These are phyloP conservation scores for Melastoma malabathricum DNA, from an alignment of 345 rosid genomes.

Conservation along the genomic window DNA sequence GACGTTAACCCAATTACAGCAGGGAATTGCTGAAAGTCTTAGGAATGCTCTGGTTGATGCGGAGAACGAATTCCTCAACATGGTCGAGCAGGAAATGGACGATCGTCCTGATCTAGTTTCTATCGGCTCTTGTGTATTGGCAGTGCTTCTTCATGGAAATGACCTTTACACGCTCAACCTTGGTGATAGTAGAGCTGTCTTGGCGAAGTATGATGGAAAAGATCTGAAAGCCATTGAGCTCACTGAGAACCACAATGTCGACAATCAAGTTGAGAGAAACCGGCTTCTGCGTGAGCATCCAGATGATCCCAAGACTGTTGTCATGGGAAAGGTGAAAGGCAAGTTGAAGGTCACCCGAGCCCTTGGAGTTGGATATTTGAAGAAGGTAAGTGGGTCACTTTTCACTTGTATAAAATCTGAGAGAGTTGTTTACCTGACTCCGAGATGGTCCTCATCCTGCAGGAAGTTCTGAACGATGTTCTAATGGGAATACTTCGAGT, in stretches of 20 bases:
- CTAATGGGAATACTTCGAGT: slow-evolving; percentile 90
- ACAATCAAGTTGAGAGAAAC: slow-evolving; percentile 59
- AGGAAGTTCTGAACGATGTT: slow-evolving; percentile 79
- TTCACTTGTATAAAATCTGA: neutral
- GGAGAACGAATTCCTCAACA: slow-evolving; percentile 67
- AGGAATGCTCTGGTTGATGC: slow-evolving; percentile 65
- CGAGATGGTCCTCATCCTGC: slow-evolving; percentile 9
- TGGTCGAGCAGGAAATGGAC: slow-evolving; percentile 99
- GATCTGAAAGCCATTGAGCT: slow-evolving; percentile 73
- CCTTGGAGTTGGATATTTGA: slow-evolving; percentile 61
- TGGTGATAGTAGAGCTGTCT: slow-evolving; percentile 90
- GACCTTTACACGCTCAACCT: slow-evolving; percentile 66
- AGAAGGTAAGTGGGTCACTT: slow-evolving; percentile 34
- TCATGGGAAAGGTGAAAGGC: slow-evolving; percentile 81
- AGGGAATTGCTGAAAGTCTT: slow-evolving; percentile 63
- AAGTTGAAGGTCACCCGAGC: slow-evolving; percentile 94
- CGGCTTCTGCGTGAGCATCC: slow-evolving; percentile 58
- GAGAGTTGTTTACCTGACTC: too few species aligned
- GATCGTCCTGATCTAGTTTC: slow-evolving; percentile 96
- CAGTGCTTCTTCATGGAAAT: slow-evolving; percentile 65
- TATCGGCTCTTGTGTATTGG: slow-evolving; percentile 81
- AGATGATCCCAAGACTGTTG: slow-evolving; percentile 56
- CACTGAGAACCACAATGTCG: slow-evolving; percentile 76
- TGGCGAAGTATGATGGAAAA: slow-evolving; percentile 44
- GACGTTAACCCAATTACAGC: slow-evolving; percentile 23